Conservation (phyloP, 164 flowering plant genomes). For the Magnolia changhungtana region DNA sequence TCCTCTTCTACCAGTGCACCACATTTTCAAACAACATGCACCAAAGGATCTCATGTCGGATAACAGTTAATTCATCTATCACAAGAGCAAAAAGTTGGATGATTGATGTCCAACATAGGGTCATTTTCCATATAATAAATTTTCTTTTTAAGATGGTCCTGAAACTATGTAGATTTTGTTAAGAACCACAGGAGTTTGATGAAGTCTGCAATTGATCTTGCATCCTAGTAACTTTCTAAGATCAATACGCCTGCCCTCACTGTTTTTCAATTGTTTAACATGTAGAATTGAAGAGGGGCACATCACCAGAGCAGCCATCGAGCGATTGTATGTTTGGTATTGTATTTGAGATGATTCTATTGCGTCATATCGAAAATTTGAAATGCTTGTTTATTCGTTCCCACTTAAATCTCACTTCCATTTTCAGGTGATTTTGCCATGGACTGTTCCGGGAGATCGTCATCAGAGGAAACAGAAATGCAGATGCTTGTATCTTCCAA, state of each 20-base stretch:
- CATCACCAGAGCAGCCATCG: slow-evolving; percentile 33
- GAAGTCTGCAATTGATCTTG: not conserved
- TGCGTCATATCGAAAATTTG: not conserved
- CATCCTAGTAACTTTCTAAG: not conserved
- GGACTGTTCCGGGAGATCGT: slow-evolving; percentile 31
- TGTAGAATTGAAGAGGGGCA: slow-evolving; percentile 33
- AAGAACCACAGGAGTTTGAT: no score
- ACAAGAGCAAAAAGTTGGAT: not conserved
- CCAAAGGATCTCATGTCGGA: not conserved
- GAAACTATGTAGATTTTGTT: not conserved
- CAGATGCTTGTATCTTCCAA: slow-evolving; percentile 30
- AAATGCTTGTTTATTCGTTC: not conserved
- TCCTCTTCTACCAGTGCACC: no score
- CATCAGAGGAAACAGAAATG: slow-evolving; percentile 19
- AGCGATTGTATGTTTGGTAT: slow-evolving; percentile 41
- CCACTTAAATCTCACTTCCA: not conserved
- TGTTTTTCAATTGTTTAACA: not conserved
- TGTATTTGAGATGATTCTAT: not conserved
- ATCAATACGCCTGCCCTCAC: not conserved
- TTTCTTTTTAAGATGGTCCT: not conserved
- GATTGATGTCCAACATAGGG: no score
- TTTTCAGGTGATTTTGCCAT: slow-evolving; percentile 47
- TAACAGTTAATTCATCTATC: not conserved
- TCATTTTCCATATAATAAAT: not conserved
- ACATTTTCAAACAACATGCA: not conserved